Evolutionary conservation across 2,329 filamentous ascomycete genomes (phyloP), one percentile per base, ranked within the genome.

Genomic region (Calonectria fujianensis): DNA sequence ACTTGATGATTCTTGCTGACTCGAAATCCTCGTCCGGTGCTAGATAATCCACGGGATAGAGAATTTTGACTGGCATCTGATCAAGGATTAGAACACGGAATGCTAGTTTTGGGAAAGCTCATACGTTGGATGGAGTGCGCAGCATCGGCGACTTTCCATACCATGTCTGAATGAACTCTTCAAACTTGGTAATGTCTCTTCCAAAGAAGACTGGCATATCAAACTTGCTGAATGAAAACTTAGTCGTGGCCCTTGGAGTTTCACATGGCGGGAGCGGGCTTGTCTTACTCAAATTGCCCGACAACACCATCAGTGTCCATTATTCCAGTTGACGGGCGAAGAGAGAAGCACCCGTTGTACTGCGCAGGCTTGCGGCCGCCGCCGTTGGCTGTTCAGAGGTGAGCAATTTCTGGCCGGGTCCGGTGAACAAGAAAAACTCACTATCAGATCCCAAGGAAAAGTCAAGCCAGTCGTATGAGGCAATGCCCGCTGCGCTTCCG

Each of bases 301-400:
- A 59, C 32, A 7, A 59, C 9, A 37, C 54, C 54, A 37, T 59
- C n/a, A n/a, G 54, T 59, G 13, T 37, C 20, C 32, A 59, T 39
- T n/a, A 39, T 59, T 59, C 54, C 54, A 14, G 54, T 59, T 39
- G 32, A 37, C 27, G 54, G 54, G 24, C 54, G 54, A 14, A 59
- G 4, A 3, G 32, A 37, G 32, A 59, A 59, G 18, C 54, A 59
- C n/a, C 54, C 54, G 16, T 59, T 59, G 54, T 39, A 59, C 10
- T 59, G 54, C 14, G 54, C 54, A 13, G 54, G 54, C n/a, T 59
- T 59, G 32, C 54, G 54, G 13, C 32, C 54, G n/a, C 54, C n/a
- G 24, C 54, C 54, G n/a, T 37, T 59, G 6, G 54, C 54, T 59
- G n/a, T 16, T 16, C 10, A 4, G 8, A 59, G 3, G n/a, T 59